Percentiles rank a stretch among this genome's conserved stretches.
phyloP scores from a whole-genome alignment of 768 basidiomycete species.

The Hericium rajendrae region DNA sequence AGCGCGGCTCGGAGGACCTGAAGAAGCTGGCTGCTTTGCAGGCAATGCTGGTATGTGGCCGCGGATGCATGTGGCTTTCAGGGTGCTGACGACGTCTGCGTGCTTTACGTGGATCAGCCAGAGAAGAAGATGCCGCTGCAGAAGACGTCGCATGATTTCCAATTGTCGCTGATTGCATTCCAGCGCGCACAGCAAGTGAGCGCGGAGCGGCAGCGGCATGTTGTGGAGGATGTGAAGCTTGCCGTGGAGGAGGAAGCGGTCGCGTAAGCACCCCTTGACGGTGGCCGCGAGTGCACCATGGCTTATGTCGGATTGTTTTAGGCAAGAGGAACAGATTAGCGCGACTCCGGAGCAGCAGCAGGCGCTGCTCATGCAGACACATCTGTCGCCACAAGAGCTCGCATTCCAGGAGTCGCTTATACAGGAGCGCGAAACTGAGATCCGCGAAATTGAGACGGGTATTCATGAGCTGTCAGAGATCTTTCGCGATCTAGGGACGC shows the following conservation, averaged over 20 bases:
- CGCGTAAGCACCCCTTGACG: conserved; percentile 14
- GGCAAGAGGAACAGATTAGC: conserved; percentile 11
- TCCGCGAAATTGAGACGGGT: conserved; percentile 92
- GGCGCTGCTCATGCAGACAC: conserved; percentile 57
- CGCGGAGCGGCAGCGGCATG: conserved; percentile 81
- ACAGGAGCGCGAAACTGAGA: conserved; percentile 88
- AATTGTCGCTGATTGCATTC: conserved; percentile 82
- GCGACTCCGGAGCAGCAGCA: conserved; percentile 46
- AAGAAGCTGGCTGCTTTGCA: conserved; percentile 79
- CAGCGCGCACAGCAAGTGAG: conserved; percentile 87
- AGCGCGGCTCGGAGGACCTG: conserved; percentile 86
- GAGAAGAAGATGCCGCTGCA: conserved; percentile 75
- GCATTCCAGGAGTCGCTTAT: conserved; percentile 95
- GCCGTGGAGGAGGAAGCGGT: conserved; percentile 68
- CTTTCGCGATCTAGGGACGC: conserved; percentile 89
- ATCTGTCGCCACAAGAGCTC: conserved; percentile 84
- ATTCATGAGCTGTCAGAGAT: conserved; percentile 96
- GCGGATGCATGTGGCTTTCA: background rate
- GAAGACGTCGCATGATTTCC: conserved; percentile 91
- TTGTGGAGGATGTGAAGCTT: conserved; percentile 79
- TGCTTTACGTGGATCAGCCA: conserved; percentile 36
- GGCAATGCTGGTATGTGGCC: conserved; percentile 39
- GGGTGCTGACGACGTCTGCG: background rate
- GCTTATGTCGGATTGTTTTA: background rate
- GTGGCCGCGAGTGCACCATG: background rate